A percentile compares a stretch with the other conserved stretches of the same genome.
Evolutionary conservation across 1,284 basidiomycete species (phyloP).

Genomic region (Ceraceosorus guamensis): DNA sequence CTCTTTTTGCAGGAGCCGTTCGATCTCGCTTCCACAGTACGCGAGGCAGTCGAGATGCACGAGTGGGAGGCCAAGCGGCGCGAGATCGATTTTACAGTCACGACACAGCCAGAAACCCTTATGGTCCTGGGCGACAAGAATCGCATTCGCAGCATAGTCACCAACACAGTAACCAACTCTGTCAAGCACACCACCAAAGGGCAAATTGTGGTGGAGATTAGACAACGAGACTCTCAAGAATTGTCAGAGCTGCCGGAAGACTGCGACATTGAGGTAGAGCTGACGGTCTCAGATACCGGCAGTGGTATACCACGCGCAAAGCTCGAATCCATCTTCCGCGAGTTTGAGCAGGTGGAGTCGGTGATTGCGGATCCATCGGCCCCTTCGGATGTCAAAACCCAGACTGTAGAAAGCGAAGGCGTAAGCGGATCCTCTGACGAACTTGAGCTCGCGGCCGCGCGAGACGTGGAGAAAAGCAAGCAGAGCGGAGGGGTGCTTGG

Average conservation of each 20-base stretch:
- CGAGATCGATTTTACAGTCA: constrained; percentile 61
- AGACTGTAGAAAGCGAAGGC: background rate
- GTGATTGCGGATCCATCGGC: constrained; percentile 25
- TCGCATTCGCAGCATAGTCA: constrained; percentile 72
- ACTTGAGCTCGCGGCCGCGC: background rate
- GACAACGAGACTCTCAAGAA: constrained; percentile 34
- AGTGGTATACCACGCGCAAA: constrained; percentile 67
- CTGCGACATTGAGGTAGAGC: constrained; percentile 59
- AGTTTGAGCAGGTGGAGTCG: constrained; percentile 75
- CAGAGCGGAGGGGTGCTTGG: constrained; percentile 50
- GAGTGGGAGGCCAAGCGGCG: constrained; percentile 65
- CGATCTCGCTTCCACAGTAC: constrained; percentile 62
- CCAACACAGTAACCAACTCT: constrained; percentile 75
- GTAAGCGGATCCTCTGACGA: background rate
- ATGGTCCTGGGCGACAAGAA: constrained; percentile 56
- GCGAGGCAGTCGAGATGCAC: constrained; percentile 60
- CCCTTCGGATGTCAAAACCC: background rate
- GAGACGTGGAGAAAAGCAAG: background rate
- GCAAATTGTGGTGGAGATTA: constrained; percentile 61
- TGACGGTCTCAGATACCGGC: constrained; percentile 69
- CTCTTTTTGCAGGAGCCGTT: constrained; percentile 77
- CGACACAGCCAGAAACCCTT: constrained; percentile 54
- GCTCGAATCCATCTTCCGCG: constrained; percentile 73
- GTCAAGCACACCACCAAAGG: constrained; percentile 65
- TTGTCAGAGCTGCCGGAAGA: constrained; percentile 18